These are phyloP conservation scores for Colletotrichum musicola DNA, from an alignment of 2,329 filamentous ascomycete genomes.

Conservation along the genomic window DNA sequence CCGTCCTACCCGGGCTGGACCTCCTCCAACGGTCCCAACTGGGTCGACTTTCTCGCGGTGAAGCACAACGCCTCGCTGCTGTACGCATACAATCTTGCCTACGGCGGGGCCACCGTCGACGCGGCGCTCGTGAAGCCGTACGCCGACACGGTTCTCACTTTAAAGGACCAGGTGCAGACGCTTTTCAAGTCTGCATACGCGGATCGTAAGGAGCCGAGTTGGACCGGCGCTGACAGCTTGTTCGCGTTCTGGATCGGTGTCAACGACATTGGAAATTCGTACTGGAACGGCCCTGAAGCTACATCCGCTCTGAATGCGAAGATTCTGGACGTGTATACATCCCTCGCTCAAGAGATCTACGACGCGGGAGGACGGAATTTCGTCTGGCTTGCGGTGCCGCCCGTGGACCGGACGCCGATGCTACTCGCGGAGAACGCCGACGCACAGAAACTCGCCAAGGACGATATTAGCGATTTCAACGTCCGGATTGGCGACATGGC, in stretches of 20 bases:
- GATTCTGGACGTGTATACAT: slow-evolving; percentile 59
- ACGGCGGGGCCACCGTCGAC: slow-evolving; percentile 67
- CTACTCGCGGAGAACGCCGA: slow-evolving; percentile 54
- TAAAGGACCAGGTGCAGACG: slow-evolving; percentile 63
- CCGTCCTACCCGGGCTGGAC: slow-evolving; percentile 66
- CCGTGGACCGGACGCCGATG: slow-evolving; percentile 66
- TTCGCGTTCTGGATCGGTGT: slow-evolving; percentile 67
- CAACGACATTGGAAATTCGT: slow-evolving; percentile 67
- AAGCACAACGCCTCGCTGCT: slow-evolving; percentile 60
- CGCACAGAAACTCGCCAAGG: slow-evolving; percentile 51
- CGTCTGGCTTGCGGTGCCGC: slow-evolving; percentile 70
- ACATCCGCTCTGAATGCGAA: slow-evolving; percentile 50
- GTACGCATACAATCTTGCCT: slow-evolving; percentile 66
- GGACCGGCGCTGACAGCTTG: slow-evolving; percentile 48
- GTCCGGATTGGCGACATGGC: slow-evolving; percentile 56
- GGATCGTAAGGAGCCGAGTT: slow-evolving; percentile 52
- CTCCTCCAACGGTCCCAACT: slow-evolving; percentile 63
- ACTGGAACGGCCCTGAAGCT: slow-evolving; percentile 47
- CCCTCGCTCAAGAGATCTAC: slow-evolving; percentile 61
- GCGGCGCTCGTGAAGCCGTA: slow-evolving; percentile 65
- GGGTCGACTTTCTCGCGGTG: slow-evolving; percentile 62
- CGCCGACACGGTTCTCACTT: slow-evolving; percentile 57
- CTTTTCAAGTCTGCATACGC: slow-evolving; percentile 39
- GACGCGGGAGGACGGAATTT: slow-evolving; percentile 68
- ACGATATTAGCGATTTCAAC: slow-evolving; percentile 66